Percentiles rank a stretch among this genome's conserved stretches.
These are phyloP conservation scores for Aciculoconidium aculeatum DNA, from an alignment of 805 yeast genomes.

Conservation along the genomic window DNA sequence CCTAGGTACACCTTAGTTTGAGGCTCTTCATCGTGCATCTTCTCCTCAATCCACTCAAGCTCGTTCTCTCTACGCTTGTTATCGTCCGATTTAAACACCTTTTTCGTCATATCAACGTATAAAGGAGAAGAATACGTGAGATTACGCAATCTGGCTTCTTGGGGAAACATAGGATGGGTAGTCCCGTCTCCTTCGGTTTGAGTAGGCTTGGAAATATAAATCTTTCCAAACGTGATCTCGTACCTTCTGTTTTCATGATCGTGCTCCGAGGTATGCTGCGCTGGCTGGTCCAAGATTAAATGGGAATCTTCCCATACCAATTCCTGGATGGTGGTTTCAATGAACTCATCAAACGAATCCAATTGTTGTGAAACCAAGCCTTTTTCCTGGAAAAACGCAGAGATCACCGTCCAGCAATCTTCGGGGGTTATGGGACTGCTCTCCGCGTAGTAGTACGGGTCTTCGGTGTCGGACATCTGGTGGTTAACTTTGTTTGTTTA, in stretches of 20 bases:
- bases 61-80: constrained; percentile 44
- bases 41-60: constrained; percentile 49
- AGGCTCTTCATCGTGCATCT: constrained; percentile 52
- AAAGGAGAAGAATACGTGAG: constrained; percentile 94
- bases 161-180: constrained; percentile 98
- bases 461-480: constrained; percentile 23
- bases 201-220: constrained; percentile 92
- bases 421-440: constrained; percentile 80
- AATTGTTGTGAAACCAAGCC: constrained; percentile 97
- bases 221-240: constrained; percentile 96
- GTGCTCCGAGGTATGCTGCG: constrained; percentile 88
- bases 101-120: constrained; percentile 91
- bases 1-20: constrained; percentile 80
- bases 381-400: constrained; percentile 91
- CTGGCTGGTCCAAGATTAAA: constrained; percentile 93
- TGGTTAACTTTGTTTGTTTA: constrained; percentile 10
- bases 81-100: constrained; percentile 80
- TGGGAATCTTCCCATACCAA: constrained; percentile 94
- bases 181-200: constrained; percentile 99
- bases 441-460: constrained; percentile 71
- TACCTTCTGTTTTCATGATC: constrained; percentile 90
- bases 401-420: constrained; percentile 98
- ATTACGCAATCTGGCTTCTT: constrained; percentile 94
- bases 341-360: constrained; percentile 97
- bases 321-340: constrained; percentile 93